Base-by-base conservation (phyloP, 257 asterid species). In the Verbena officinalis region DNA sequence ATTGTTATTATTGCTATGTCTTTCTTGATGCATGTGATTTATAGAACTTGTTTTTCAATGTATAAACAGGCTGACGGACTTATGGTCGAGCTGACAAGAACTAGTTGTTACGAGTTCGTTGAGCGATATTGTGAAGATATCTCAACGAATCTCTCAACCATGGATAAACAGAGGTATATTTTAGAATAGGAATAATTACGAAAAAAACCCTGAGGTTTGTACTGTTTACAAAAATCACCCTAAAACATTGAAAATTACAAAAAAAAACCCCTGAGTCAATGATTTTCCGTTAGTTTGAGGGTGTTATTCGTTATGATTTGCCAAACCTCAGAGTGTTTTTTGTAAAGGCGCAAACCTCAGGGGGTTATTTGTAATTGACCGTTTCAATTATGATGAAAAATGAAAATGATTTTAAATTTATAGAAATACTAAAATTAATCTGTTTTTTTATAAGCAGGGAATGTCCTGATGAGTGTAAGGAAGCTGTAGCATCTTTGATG, bases 391-490 rank as follows among this genome's bases (percentile, higher is more conserved):
- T 20, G 51, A 39, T 43, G 11, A 7, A 42, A 9, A 13, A 13
- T 42, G 2, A 9, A 40, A 40, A 16, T 7, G 7, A 45, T 4
- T 42, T 45, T 3, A 15, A 15, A 45, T 45, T 23, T 40, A 1
- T 45, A 21, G 49, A 38, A 55, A 36, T 16, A 72, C 45, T 22
- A 30, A 21, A 22, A 53, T 55, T 12, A 24, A 14, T 21, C n/a
- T 3, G 44, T 19, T 20, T 36, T 27, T 27, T 27, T 27, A 27
- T 27, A 3, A 48, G 14, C 80, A 93, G 98, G 65, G 98, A 93
- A 59, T 93, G 97, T 39, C 98, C 97, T 0, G 96, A 90, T 45
- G 96, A 93, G 4, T 84, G 96, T 76, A 83, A 78, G 69, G 98
- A 90, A 84, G 94, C 98, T 17, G 96, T 70, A 16, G 61, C 97